Evolutionary conservation across 169 alveolate genomes (phyloP).

Genomic region (Plasmodium adleri): DNA sequence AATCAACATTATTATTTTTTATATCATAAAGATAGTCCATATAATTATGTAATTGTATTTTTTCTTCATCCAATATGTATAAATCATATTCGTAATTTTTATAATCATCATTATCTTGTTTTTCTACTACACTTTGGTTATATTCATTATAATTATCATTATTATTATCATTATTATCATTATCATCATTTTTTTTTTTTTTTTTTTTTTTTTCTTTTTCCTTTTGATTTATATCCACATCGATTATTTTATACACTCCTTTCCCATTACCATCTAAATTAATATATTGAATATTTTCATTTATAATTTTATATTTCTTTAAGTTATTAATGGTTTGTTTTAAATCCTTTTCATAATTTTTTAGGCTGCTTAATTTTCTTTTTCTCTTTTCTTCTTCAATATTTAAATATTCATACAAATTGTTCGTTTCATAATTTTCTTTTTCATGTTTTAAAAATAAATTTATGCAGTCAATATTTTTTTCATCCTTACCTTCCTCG

Average conservation of each 20-base stretch:
- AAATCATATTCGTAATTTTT: conserved; percentile 56
- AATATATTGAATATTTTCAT: conserved; percentile 60
- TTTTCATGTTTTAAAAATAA: conserved; percentile 59
- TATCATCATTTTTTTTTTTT: conserved; percentile 5
- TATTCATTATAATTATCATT: not conserved
- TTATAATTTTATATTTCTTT: conserved; percentile 63
- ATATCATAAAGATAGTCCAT: conserved; percentile 64
- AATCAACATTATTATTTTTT: conserved; percentile 50
- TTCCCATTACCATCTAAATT: conserved; percentile 36
- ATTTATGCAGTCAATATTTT: conserved; percentile 56
- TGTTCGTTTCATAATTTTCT: conserved; percentile 1
- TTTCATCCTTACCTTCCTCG: conserved; percentile 45
- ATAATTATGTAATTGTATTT: conserved; percentile 39
- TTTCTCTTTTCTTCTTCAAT: conserved; percentile 10
- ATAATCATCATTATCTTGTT: not conserved
- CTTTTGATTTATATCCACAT: conserved; percentile 28
- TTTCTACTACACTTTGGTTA: not conserved
- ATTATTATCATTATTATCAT: not conserved
- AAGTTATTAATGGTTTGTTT: conserved; percentile 55
- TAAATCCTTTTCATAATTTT: conserved; percentile 65
- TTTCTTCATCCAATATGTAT: conserved; percentile 57
- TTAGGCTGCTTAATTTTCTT: conserved; percentile 50
- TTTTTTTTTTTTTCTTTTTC: not conserved
- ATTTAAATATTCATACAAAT: not conserved
- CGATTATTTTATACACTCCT: conserved; percentile 68